Conservation (phyloP, 1,284 basidiomycete genomes). For the Amylostereum areolatum region DNA sequence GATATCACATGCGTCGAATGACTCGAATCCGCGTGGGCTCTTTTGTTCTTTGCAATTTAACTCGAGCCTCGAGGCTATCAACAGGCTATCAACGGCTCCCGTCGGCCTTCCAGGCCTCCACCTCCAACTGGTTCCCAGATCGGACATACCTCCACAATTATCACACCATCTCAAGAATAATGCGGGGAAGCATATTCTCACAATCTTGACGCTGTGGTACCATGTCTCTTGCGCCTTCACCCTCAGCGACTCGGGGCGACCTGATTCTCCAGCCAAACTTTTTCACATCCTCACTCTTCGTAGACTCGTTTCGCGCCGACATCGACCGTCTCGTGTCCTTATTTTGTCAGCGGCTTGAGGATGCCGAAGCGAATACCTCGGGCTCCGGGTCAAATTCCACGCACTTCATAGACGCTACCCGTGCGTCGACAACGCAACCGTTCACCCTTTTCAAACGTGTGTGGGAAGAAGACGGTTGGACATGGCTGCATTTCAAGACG, state of each 20-base stretch:
- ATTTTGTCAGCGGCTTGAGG: conserved; percentile 23
- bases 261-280: conserved; percentile 63
- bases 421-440: conserved; percentile 29
- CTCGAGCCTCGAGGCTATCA: no score
- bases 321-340: conserved; percentile 41
- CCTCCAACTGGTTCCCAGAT: no score
- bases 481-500: conserved; percentile 65
- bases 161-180: no score
- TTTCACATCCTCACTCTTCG: conserved; percentile 70
- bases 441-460: conserved; percentile 63
- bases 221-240: conserved; percentile 36
- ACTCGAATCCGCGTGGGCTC: no score
- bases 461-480: conserved; percentile 66
- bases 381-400: background rate
- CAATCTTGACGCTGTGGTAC: no score
- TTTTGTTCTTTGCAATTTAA: no score
- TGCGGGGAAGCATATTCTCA: no score
- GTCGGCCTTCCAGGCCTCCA: no score
- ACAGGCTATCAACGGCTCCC: no score
- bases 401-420: background rate
- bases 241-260: conserved; percentile 47
- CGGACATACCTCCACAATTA: no score
- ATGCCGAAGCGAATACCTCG: conserved; percentile 23
- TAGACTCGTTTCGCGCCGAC: conserved; percentile 60
- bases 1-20: no score